Conservation (phyloP, 768 basidiomycete genomes). For the Boletellus ananiceps region DNA sequence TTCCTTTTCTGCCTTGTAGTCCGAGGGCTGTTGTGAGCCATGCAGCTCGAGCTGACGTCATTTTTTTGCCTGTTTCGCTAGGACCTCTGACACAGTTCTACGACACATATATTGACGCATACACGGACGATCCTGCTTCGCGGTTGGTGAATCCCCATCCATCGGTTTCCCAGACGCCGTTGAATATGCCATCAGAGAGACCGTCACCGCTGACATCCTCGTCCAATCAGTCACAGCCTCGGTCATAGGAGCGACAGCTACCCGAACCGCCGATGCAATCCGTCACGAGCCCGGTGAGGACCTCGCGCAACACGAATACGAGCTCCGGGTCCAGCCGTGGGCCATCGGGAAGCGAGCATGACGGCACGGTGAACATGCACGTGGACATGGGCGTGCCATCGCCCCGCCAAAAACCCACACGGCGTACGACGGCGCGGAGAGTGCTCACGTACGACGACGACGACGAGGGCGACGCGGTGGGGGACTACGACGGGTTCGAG, state of each 20-base stretch:
- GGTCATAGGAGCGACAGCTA: background rate
- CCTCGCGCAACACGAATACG: too few relatives aligned
- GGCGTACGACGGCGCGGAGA: constrained; percentile 37
- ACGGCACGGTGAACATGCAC: constrained; percentile 31
- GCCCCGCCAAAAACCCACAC: constrained; percentile 44
- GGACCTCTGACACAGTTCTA: constrained; percentile 60
- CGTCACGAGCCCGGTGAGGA: background rate
- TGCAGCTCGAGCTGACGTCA: background rate
- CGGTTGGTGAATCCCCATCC: constrained; percentile 15
- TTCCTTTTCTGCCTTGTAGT: background rate
- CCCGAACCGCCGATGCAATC: too few relatives aligned
- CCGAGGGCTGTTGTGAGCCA: background rate
- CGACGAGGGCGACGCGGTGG: constrained; percentile 75
- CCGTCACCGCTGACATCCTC: background rate
- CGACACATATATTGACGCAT: constrained; percentile 65
- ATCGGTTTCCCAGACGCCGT: constrained; percentile 12
- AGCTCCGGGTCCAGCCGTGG: background rate
- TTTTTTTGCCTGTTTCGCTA: background rate
- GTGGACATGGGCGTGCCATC: too few relatives aligned
- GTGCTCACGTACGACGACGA: constrained; percentile 55
- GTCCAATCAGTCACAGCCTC: background rate
- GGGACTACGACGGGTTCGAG: constrained; percentile 55
- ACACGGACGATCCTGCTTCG: constrained; percentile 36
- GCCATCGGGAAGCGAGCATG: constrained; percentile 10
- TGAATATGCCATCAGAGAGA: background rate